Evolutionary conservation across 225 moss, liverwort and hornwort species (phyloP).

Genomic region (Anthoceros angustus): DNA sequence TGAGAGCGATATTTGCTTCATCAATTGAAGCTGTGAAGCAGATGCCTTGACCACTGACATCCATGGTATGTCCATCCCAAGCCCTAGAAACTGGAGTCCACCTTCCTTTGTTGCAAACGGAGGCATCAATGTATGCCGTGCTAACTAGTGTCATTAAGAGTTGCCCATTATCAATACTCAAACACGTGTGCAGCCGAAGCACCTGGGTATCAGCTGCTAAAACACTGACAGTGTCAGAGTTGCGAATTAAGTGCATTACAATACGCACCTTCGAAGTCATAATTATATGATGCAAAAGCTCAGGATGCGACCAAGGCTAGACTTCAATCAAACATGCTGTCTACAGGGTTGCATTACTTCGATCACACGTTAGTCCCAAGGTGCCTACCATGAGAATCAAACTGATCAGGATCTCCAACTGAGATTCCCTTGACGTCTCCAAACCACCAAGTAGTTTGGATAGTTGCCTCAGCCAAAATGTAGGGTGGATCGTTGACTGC

Average conservation of each 20-base stretch:
- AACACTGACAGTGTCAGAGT: background rate
- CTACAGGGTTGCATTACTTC: background rate
- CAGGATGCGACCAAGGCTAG: no score
- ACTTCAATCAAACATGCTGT: no score
- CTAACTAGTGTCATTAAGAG: background rate
- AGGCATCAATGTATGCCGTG: background rate
- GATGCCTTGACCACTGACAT: background rate
- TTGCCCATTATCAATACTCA: background rate
- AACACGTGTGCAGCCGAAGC: background rate
- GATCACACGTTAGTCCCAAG: background rate
- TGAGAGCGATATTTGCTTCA: background rate
- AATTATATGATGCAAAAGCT: no score
- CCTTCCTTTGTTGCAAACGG: background rate
- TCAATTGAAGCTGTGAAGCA: constrained; percentile 4
- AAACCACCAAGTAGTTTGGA: background rate
- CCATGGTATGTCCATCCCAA: background rate
- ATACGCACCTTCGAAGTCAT: no score
- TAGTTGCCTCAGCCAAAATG: background rate
- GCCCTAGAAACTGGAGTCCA: background rate
- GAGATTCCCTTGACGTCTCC: background rate
- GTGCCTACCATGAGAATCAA: background rate
- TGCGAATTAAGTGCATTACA: no score
- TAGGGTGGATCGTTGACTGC: constrained; percentile 2
- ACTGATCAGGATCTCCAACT: constrained; percentile 1
- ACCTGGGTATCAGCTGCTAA: background rate